Base-by-base conservation (phyloP, 139 green algal genomes). In the Haematococcus lacustris region DNA sequence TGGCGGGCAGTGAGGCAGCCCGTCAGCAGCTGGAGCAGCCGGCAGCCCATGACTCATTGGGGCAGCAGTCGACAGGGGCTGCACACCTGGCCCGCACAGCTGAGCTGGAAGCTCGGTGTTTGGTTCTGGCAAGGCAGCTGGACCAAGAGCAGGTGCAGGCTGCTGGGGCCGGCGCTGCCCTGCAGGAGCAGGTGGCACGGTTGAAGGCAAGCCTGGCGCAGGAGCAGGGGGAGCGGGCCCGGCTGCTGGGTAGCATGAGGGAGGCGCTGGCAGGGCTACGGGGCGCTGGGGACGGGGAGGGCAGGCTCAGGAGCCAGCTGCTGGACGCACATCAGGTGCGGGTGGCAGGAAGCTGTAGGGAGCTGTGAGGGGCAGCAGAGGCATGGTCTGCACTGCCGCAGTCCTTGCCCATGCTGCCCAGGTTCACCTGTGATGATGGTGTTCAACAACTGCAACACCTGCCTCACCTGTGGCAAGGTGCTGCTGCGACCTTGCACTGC, bases 221-320 rank as follows among this genome's bases (percentile, higher is more conserved):
- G 59, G 76, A 81, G 76, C 66, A 74, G 35, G 71, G 76, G 21
- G 76, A 81, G 66, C 71, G 76, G 0, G 71, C 76, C 0, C 76
- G 71, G 40, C 57, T 77, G 71, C 53, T 81, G 53, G 59, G 57
- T 9, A 68, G 65, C 3, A 47, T 80, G 53, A 64, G 76, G 1
- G 76, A 76, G 32, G 73, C 62, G 33, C 64, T 76, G 66, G 9
- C 40, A 28, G 41, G 66, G 28, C 41, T 73, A 34, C 32, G 50
- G 32, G 51, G n/a, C 33, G 53, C 38, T 1, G 66, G 73, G 1
- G 66, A 79, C 26, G 30, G 6, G 1, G 73, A 79, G 34, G 39
- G 51, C 0, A 30, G 34, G 33, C 73, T 78, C 28, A 39, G 53
- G 26, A 65, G 6, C 30, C 66, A 78, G 51, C 28, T 53, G 17